These are phyloP conservation scores for Pseudogymnoascus sp. DNA, from an alignment of 2,329 filamentous ascomycete species.

Conservation along the genomic window DNA sequence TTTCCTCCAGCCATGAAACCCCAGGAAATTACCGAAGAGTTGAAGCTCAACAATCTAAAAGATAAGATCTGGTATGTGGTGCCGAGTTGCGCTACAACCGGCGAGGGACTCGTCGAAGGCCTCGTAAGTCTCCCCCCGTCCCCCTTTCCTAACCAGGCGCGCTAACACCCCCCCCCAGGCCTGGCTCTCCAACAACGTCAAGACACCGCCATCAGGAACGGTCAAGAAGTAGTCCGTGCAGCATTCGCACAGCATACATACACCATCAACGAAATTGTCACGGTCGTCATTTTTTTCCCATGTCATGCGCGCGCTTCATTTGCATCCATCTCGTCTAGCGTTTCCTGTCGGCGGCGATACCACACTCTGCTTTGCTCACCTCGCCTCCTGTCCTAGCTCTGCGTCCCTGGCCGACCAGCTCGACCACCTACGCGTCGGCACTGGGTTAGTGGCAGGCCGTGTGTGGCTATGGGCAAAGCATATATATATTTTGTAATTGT, in stretches of 20 bases:
- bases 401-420: background rate
- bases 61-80: constrained; percentile 82
- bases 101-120: constrained; percentile 74
- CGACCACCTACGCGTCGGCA: background rate
- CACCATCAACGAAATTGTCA: background rate
- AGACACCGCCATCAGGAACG: constrained; percentile 42
- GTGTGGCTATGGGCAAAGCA: background rate
- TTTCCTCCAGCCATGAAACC: constrained; percentile 60
- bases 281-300: background rate
- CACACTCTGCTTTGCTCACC: constrained; percentile 1
- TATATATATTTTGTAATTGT: constrained; percentile 2
- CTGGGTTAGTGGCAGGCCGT: background rate
- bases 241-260: background rate
- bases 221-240: constrained; percentile 20
- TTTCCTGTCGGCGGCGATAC: constrained; percentile 10
- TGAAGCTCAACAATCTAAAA: constrained; percentile 69
- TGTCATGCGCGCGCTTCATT: background rate
- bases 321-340: constrained; percentile 4
- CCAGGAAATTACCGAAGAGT: constrained; percentile 68
- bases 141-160: constrained; percentile 11
- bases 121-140: constrained; percentile 42
- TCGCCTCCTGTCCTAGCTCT: background rate
- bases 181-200: constrained; percentile 81
- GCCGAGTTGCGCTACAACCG: constrained; percentile 73
- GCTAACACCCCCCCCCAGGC: constrained; percentile 33